Base-by-base conservation (phyloP, 495 filamentous ascomycete genomes). In the Evernia prunastri region DNA sequence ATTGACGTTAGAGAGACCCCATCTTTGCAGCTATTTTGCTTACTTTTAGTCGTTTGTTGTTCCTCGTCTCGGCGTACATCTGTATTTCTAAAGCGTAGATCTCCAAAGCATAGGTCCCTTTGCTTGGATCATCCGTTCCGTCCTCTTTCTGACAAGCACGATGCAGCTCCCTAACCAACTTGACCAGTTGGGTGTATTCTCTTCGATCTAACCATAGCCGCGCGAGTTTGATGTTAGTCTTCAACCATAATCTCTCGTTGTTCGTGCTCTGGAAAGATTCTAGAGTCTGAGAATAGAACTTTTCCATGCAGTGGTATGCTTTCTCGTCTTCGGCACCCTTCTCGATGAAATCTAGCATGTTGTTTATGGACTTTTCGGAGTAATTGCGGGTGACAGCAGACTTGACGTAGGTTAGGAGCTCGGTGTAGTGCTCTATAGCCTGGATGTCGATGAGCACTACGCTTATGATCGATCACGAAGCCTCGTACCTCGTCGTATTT, bases 301-400 rank as follows among this genome's bases (percentile, higher is more conserved):
- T 81, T 75, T 97, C 94, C 86, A 97, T 96, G 76, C 88, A 96
- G 64, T 87, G 79, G 70, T 88, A 87, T 2, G 90, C 91, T 58
- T 81, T 82, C 18, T 87, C 83, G 68, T 91, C 87, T 70, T 91
- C 93, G 33, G 90, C 89, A 53, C 86, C 86, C 75, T 97, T 97
- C 77, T 97, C 92, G 71, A 98, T 95, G 75, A 88, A 96, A 77
- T 97, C 96, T 36, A 98, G 90, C 87, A 98, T 96, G 73, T 96
- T 98, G 78, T 97, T 97, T 75, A 98, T 96, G 13, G 93, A 97
- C 74, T 97, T 98, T 74, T 98, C 94, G 12, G 95, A 97, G 75
- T 97, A 97, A 75, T 97, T 98, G 60, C 94, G 88, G 31, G 95
- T 97, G 58, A 97, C 93, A 29, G 94, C 92, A 33, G 90, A 94